Percentiles rank a stretch among this genome's conserved stretches.
These are phyloP conservation scores for Trypanosoma conorhini DNA, from an alignment of 208 protist species.

Conservation along the genomic window DNA sequence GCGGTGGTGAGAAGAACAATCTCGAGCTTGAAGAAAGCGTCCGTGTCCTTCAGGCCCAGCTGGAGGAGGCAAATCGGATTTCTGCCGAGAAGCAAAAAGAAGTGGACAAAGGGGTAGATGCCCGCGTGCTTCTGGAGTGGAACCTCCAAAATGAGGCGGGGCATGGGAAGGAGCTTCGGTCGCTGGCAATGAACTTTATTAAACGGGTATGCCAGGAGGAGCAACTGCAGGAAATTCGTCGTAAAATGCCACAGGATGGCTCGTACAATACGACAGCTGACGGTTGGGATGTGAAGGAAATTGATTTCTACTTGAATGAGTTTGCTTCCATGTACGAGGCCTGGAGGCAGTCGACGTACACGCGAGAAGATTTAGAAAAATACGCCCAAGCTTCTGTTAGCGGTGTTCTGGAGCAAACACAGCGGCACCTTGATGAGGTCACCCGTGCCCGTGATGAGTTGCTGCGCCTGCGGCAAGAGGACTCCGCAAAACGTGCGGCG, in stretches of 20 bases:
- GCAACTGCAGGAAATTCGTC: slow-evolving; percentile 61
- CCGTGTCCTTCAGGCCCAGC: slow-evolving; percentile 60
- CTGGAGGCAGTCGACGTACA: slow-evolving; percentile 79
- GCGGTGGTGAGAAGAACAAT: slow-evolving; percentile 71
- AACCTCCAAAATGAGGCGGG: slow-evolving; percentile 69
- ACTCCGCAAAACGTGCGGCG: slow-evolving; percentile 55
- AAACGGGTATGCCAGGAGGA: slow-evolving; percentile 83
- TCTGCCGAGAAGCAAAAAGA: slow-evolving; percentile 68
- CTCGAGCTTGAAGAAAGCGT: slow-evolving; percentile 85
- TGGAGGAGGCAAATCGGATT: slow-evolving; percentile 69
- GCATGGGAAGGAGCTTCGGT: slow-evolving; percentile 68
- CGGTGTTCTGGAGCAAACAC: slow-evolving; percentile 68
- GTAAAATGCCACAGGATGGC: slow-evolving; percentile 63
- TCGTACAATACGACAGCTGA: slow-evolving; percentile 64
- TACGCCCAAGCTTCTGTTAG: slow-evolving; percentile 63
- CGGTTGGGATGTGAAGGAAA: slow-evolving; percentile 89
- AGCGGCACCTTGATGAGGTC: slow-evolving; percentile 73
- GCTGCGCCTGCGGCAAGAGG: slow-evolving; percentile 66
- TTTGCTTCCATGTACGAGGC: slow-evolving; percentile 77
- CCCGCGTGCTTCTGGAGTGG: slow-evolving; percentile 52
- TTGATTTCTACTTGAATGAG: slow-evolving; percentile 71
- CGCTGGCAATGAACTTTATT: slow-evolving; percentile 82
- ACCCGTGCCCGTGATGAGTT: slow-evolving; percentile 67
- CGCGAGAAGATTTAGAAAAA: slow-evolving; percentile 88
- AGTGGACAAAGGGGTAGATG: slow-evolving; percentile 55